A percentile compares a stretch with the other conserved stretches of the same genome.
Conservation (phyloP, 2,329 filamentous ascomycete genomes). For the Fusarium nodosum region DNA sequence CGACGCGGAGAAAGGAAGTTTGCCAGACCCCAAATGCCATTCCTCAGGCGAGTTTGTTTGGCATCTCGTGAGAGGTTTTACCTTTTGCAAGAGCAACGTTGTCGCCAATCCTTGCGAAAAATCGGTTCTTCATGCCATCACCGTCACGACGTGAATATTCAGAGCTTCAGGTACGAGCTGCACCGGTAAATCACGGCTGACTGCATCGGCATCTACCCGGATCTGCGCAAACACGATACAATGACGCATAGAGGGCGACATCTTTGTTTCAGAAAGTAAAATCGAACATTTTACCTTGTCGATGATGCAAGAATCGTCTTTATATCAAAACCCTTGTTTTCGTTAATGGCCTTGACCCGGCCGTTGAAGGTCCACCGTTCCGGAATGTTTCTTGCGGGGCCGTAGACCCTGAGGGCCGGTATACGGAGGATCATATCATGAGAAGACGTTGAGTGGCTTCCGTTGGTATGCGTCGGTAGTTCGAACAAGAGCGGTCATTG, state of each 20-base stretch:
- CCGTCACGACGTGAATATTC: not conserved
- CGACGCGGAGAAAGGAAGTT: not conserved
- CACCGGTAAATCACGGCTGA: conserved; percentile 31
- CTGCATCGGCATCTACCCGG: conserved; percentile 27
- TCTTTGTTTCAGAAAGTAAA: not conserved
- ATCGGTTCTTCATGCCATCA: not conserved
- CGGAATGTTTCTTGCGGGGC: conserved; percentile 36
- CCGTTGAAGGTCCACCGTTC: conserved; percentile 35
- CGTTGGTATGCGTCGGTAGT: not conserved
- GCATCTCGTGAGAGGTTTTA: not conserved
- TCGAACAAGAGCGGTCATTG: not conserved
- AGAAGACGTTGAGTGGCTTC: not conserved
- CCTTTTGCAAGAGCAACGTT: not conserved
- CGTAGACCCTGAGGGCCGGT: conserved; percentile 31
- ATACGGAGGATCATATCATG: conserved; percentile 24
- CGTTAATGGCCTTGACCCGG: conserved; percentile 26
- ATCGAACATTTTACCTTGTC: conserved; percentile 1
- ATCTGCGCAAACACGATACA: conserved; percentile 15
- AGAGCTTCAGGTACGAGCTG: conserved; percentile 1
- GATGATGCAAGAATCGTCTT: conserved; percentile 28
- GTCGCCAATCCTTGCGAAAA: not conserved
- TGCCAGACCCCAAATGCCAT: not conserved
- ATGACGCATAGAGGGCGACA: conserved; percentile 7
- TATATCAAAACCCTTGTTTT: conserved; percentile 6
- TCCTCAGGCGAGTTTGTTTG: not conserved